These are phyloP conservation scores for Aegilops umbellulata DNA, from an alignment of 176 grass and related monocot genomes.

Conservation along the genomic window DNA sequence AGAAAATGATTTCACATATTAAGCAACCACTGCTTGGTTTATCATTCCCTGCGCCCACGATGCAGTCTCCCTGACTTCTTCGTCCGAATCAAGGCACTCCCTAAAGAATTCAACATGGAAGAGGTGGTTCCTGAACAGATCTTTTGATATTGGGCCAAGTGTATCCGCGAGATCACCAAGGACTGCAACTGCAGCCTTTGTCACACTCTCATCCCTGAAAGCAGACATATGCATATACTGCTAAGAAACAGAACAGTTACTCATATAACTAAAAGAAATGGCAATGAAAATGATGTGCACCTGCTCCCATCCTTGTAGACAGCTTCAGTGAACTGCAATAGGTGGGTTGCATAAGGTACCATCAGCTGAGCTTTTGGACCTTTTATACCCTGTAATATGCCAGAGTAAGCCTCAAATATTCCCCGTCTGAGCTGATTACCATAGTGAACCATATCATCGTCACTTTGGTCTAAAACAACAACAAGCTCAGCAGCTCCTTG, in stretches of 20 bases:
- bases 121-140: conserved; percentile 50
- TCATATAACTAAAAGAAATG: conserved; percentile 3
- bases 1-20: conserved; percentile 10
- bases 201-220: conserved; percentile 76
- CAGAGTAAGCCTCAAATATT: conserved; percentile 90
- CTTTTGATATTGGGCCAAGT: conserved; percentile 56
- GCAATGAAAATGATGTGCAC: conserved; percentile 26
- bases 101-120: conserved; percentile 76
- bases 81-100: conserved; percentile 62
- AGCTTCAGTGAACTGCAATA: conserved; percentile 81
- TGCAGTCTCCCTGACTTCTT: conserved; percentile 72
- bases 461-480: conserved; percentile 53
- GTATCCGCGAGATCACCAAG: conserved; percentile 79
- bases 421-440: conserved; percentile 75
- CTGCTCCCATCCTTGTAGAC: conserved; percentile 64
- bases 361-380: conserved; percentile 69
- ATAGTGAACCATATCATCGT: conserved; percentile 86
- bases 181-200: conserved; percentile 79
- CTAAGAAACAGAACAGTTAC: conserved; percentile 4
- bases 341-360: conserved; percentile 64
- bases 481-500: conserved; percentile 75
- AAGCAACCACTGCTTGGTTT: conserved; percentile 55
- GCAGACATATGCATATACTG: neutral
- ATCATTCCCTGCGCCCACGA: conserved; percentile 73
- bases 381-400: conserved; percentile 89